These are phyloP conservation scores for Aspergillus felis DNA, from an alignment of 2,329 filamentous ascomycete genomes.

Conservation along the genomic window DNA sequence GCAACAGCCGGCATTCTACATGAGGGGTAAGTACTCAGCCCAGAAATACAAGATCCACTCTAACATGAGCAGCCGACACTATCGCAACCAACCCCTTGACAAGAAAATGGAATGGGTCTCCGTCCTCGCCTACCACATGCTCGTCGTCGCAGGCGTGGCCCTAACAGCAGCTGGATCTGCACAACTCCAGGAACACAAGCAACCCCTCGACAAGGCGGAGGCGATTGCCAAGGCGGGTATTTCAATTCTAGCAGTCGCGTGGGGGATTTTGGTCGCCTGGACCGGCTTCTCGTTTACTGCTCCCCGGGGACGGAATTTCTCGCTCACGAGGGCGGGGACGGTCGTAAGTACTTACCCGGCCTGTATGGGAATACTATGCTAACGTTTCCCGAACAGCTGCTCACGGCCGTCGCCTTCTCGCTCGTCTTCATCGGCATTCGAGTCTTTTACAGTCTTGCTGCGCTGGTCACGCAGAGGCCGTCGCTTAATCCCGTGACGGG, in stretches of 20 bases:
- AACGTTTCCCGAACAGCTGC: neutral
- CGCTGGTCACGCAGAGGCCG: slow-evolving; percentile 14
- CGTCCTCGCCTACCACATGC: slow-evolving; percentile 10
- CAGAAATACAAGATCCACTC: neutral
- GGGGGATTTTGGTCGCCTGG: slow-evolving; percentile 10
- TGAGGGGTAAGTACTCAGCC: slow-evolving; percentile 27
- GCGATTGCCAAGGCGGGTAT: slow-evolving; percentile 12
- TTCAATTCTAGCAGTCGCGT: slow-evolving; percentile 7
- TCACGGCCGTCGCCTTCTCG: neutral
- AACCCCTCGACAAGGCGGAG: slow-evolving; percentile 11
- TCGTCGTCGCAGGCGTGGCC: slow-evolving; percentile 12
- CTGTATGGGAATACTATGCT: neutral
- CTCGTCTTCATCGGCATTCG: slow-evolving; percentile 23
- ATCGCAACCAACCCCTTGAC: slow-evolving; percentile 11
- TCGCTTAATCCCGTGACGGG: slow-evolving; percentile 20
- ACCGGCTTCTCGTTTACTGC: slow-evolving; percentile 6
- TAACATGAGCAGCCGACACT: slow-evolving; percentile 12
- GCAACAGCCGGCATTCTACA: slow-evolving; percentile 30
- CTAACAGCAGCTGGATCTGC: slow-evolving; percentile 11
- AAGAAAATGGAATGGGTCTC: neutral
- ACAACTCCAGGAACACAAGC: slow-evolving; percentile 7
- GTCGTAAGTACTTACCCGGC: neutral
- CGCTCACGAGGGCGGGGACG: neutral
- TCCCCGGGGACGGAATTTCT: neutral
- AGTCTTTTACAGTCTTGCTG: slow-evolving; percentile 20